A percentile compares a stretch with the other conserved stretches of the same genome.
Conservation (phyloP, 176 grass and related monocot species). For the sorghum (Sorghum bicolor) region Sorghum_bicolor_NCBIv3 NC_012879.2:8347501-8348000, state of each 20-base stretch:
- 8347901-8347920: not conserved
- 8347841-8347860: not conserved
- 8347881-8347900: not conserved
- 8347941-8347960: not conserved
- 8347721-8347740: not conserved
- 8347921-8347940: not conserved
- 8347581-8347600: not conserved
- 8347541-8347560: not conserved
- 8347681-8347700: too few species aligned
- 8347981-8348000: not conserved
- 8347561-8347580: not conserved
- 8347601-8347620: not conserved
- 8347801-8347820: not conserved
- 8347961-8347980: not conserved
- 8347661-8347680: too few species aligned
- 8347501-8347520: not conserved
- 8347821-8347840: not conserved
- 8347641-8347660: not conserved
- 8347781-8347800: not conserved
- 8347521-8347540: not conserved
- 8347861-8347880: not conserved
- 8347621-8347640: not conserved
- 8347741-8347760: not conserved
- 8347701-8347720: not conserved
- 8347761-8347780: not conserved